Base-by-base conservation (phyloP, 306 rosid genomes). In the Vachellia pachyceras region DNA sequence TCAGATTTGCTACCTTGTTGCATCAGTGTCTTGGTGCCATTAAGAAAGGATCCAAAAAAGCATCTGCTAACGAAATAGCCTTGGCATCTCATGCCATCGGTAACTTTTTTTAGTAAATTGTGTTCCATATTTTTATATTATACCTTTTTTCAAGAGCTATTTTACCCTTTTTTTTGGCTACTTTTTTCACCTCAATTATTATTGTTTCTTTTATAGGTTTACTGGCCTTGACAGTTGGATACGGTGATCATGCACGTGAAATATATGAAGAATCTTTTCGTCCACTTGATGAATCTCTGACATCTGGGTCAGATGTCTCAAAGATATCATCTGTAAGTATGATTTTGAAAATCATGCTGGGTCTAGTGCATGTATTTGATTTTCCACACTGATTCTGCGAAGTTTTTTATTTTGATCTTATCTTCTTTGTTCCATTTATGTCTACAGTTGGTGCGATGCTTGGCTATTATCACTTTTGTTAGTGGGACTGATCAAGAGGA, bases 21-120 rank as follows among this genome's bases (percentile, higher is more conserved):
- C 92, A 91, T 72, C 93, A 84, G 60, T 90, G 92, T 78, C 87
- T 92, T 85, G 86, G 77, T 84, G 88, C 89, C 75, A 75, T 92
- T 3, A 92, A 92, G 83, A 84, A 83, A 64, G 95, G 95, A 74
- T 80, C 90, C 33, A 92, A 92, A 87, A 84, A 84, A 79, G 94
- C 95, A 74, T 80, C 92, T 41, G 65, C 90, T 23, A 89, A 70
- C 69, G 97, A 92, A 86, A 85, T 91, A 82, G 71, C 90, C 49
- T 84, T 92, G 86, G 97, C 95, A n/a, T 85, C 88, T 82, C 97
- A 79, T 85, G 87, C 85, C 60, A 88, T 93, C 18, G 96, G 97
- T 93, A 76, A 73, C 88, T n/a, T 68, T 23, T 57, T 54, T 50
- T 18, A 10, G 61, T n/a, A 68, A 7, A 18, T 36, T 61, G 55